Evolutionary conservation across 441 rosid species (phyloP).

Genomic region (Gossypium aridum): DNA sequence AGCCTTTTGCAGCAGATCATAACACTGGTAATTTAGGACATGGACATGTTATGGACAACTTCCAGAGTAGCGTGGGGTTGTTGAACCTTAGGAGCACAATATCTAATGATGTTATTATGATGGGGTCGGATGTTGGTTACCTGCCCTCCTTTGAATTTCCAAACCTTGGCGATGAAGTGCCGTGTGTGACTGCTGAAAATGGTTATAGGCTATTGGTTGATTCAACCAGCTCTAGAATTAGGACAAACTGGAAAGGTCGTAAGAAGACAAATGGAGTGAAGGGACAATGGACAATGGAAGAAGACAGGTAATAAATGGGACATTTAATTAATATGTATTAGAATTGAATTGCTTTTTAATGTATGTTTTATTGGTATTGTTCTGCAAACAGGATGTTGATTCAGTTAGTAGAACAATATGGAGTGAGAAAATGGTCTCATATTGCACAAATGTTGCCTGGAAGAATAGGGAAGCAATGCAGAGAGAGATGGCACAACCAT

Average conservation of each 20-base stretch:
- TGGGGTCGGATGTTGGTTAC: slow-evolving; percentile 25
- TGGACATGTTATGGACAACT: slow-evolving; percentile 41
- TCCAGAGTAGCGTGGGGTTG: slow-evolving; percentile 26
- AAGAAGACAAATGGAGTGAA: slow-evolving; percentile 55
- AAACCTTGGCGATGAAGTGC: slow-evolving; percentile 50
- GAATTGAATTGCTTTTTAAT: too few species aligned
- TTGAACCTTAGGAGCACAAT: slow-evolving; percentile 17
- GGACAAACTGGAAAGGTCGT: slow-evolving; percentile 36
- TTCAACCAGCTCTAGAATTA: slow-evolving; percentile 19
- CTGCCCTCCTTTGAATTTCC: slow-evolving; percentile 30
- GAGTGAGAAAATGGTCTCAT: slow-evolving; percentile 83
- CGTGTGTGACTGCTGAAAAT: slow-evolving; percentile 37
- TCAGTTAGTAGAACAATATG: slow-evolving; percentile 60
- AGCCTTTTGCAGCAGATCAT: slow-evolving; percentile 34
- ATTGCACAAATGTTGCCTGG: slow-evolving; percentile 83
- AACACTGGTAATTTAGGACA: slow-evolving; percentile 9
- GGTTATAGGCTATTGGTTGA: slow-evolving; percentile 20
- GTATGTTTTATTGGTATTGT: not conserved
- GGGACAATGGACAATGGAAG: slow-evolving; percentile 83
- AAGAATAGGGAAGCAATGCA: slow-evolving; percentile 86
- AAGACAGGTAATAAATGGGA: slow-evolving; percentile 52
- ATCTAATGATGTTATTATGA: slow-evolving; percentile 14
- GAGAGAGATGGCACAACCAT: slow-evolving; percentile 98
- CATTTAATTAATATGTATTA: not conserved
- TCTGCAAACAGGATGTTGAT: slow-evolving; percentile 38